Evolutionary conservation across 257 asterid species (phyloP), one percentile per base, ranked within the genome.

Genomic region (Ilex asprella): DNA sequence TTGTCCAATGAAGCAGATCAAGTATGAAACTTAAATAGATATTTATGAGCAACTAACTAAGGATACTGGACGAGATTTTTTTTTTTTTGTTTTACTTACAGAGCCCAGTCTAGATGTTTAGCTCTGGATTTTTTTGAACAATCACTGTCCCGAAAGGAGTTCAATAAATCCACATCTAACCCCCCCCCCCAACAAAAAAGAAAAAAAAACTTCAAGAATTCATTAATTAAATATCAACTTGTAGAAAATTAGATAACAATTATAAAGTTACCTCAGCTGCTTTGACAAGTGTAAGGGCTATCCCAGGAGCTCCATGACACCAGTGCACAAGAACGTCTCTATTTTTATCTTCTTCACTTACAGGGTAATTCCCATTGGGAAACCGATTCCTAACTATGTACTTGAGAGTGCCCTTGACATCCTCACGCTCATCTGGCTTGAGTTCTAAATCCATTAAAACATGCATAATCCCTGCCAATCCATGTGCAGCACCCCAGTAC

Each of bases 401-500:
- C 39, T 39, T 63, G 5, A 88, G 83, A 52, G 90, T 88, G 61
- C 66, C 84, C 71, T 84, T 84, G 49, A 88, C 85, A 74, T 80
- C 85, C 31, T 84, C 84, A 9, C 55, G 67, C 71, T 84, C 84
- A 56, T 75, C 84, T 2, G 81, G 64, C n/a, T 78, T 47, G 64
- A 86, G 82, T 50, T 82, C 80, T 32, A 74, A 76, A 41, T 82
- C 76, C 90, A 88, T 75, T 35, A 88, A 64, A 53, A 84, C 78
- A 60, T 76, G 76, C 73, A 80, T 64, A 64, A 86, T 84, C 59
- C 96, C 95, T 53, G 95, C 96, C 77, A 88, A 71, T 16, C 92
- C 96, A 68, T 88, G 96, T 58, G 96, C 96, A 6, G 95, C 92
- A 35, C 95, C 95, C 95, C 89, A 86, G 72, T 83, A 88, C 78